A percentile compares a stretch with the other conserved stretches of the same genome.
Conservation (phyloP, 225 moss, liverwort and hornwort species). For the Pseudoscleropodium purum region DNA sequence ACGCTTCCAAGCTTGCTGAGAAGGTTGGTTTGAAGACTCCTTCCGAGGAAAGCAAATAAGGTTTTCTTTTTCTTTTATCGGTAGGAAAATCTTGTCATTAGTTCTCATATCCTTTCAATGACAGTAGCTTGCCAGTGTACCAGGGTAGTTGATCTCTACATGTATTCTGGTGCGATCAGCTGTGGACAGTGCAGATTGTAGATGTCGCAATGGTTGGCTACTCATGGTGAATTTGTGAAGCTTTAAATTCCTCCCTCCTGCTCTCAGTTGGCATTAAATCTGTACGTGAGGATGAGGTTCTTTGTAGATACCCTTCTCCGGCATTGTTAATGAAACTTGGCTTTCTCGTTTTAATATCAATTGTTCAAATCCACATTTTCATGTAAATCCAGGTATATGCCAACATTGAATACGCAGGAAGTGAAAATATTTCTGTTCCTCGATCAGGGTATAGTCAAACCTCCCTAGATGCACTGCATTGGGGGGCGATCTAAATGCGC, state of each 20-base stretch:
- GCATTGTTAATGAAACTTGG: neutral
- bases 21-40: slow-evolving; percentile 50
- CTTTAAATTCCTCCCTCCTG: neutral
- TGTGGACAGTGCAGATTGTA: neutral
- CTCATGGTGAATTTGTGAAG: neutral
- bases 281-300: slow-evolving; percentile 6
- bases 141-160: neutral
- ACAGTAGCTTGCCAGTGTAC: neutral
- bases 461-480: no score
- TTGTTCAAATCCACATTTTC: neutral
- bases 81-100: neutral
- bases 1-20: slow-evolving; percentile 40
- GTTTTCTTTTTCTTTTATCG: neutral
- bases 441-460: neutral
- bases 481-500: neutral
- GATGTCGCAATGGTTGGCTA: neutral
- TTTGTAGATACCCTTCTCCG: slow-evolving; percentile 1
- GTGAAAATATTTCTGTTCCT: neutral
- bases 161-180: neutral
- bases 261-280: neutral
- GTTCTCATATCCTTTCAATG: neutral
- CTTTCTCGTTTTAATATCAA: neutral
- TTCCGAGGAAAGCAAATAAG: neutral
- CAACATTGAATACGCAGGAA: neutral
- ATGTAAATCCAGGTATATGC: neutral